Percentiles rank a stretch among this genome's conserved stretches.
phyloP scores from a whole-genome alignment of 2,329 filamentous ascomycete genomes.

The Colletotrichum viniferum region DNA sequence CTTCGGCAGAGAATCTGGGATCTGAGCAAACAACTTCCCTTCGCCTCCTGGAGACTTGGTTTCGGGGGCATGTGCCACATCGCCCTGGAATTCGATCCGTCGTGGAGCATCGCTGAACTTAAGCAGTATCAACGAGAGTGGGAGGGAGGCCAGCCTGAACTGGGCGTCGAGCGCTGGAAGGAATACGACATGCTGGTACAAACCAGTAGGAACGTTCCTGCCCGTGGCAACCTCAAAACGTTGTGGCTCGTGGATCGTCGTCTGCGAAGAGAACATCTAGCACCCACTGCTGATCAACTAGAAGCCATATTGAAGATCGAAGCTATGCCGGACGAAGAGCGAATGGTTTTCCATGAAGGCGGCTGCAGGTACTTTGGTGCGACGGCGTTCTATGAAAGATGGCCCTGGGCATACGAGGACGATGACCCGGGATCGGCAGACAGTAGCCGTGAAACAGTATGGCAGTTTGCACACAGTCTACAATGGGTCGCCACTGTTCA shows the following conservation, averaged over 20 bases:
- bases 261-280: background rate
- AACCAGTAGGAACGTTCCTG: background rate
- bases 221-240: background rate
- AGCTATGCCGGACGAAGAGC: background rate
- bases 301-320: background rate
- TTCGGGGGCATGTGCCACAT: background rate
- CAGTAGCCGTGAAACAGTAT: background rate
- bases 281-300: background rate
- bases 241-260: background rate
- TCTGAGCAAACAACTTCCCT: background rate
- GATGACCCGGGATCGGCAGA: background rate
- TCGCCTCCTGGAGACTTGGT: background rate
- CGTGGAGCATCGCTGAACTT: background rate
- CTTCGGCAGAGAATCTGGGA: background rate
- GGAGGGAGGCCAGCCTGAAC: background rate
- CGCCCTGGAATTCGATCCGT: background rate
- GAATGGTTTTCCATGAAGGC: background rate
- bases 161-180: background rate
- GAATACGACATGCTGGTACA: background rate
- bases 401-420: background rate
- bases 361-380: background rate
- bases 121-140: background rate
- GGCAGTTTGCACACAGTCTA: background rate
- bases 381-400: background rate
- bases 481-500: background rate